phyloP scores from a whole-genome alignment of 768 basidiomycete species.

The Tremella yokohamensis region DNA sequence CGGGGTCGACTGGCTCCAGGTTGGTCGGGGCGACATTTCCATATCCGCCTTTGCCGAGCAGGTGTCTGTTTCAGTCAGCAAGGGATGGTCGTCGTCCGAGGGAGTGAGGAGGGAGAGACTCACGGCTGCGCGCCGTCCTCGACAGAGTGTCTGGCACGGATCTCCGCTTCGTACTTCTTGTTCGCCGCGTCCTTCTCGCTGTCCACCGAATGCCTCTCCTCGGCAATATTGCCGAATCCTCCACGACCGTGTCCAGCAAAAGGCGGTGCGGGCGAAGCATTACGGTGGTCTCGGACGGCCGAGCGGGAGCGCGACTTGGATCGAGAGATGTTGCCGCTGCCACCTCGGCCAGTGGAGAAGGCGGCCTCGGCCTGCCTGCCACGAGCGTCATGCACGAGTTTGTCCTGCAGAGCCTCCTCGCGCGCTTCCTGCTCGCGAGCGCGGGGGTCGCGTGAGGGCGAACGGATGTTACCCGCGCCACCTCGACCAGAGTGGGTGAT shows the following conservation, averaged over 20 bases:
- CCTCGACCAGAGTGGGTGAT: conserved; percentile 63
- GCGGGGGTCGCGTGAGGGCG: conserved; percentile 62
- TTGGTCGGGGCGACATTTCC: conserved; percentile 31
- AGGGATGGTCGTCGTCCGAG: neutral
- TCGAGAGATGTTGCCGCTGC: conserved; percentile 47
- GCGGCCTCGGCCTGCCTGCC: conserved; percentile 40
- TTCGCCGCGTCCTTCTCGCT: conserved; percentile 36
- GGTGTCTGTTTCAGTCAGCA: conserved; percentile 19
- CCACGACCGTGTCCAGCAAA: conserved; percentile 31
- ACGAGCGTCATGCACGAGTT: conserved; percentile 36
- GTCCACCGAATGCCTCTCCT: conserved; percentile 32
- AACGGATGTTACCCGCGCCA: conserved; percentile 79
- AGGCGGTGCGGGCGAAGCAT: neutral
- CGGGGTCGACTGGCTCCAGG: conserved; percentile 26
- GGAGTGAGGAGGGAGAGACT: conserved; percentile 11
- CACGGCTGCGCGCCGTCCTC: conserved; percentile 36
- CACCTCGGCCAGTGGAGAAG: conserved; percentile 50
- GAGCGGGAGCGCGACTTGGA: conserved; percentile 28
- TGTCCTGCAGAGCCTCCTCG: conserved; percentile 43
- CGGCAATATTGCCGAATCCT: conserved; percentile 46
- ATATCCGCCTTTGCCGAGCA: conserved; percentile 26
- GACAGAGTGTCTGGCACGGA: conserved; percentile 31
- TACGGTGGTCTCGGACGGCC: conserved; percentile 14
- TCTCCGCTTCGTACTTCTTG: conserved; percentile 33
- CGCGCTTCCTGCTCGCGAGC: conserved; percentile 29